These are phyloP conservation scores for Starmerella roubikii DNA, from an alignment of 805 yeast genomes.

Conservation along the genomic window DNA sequence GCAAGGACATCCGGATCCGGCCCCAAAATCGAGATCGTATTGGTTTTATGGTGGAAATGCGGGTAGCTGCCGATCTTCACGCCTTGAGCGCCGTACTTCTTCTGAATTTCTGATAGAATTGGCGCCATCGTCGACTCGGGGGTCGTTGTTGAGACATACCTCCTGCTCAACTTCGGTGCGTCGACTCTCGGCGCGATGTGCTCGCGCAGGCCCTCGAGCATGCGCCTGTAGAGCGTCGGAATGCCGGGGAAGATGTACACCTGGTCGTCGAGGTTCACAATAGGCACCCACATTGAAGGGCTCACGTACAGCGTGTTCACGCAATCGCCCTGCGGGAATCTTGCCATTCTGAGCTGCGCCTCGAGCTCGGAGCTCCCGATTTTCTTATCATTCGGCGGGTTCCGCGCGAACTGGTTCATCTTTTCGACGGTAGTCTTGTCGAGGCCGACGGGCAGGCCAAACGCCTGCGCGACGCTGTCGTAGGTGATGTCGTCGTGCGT, in stretches of 20 bases:
- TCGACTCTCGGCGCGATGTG: conserved; percentile 29
- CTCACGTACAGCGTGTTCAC: conserved; percentile 29
- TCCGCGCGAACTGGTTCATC: conserved; percentile 35
- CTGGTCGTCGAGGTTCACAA: conserved; percentile 50
- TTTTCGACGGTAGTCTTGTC: conserved; percentile 45
- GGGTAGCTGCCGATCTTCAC: conserved; percentile 80
- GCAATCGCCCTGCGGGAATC: conserved; percentile 41
- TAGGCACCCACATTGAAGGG: conserved; percentile 69
- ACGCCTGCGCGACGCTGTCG: conserved; percentile 56
- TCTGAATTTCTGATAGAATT: conserved; percentile 40
- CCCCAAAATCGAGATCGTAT: conserved; percentile 66
- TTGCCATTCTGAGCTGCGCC: conserved; percentile 71
- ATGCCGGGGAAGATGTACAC: conserved; percentile 74
- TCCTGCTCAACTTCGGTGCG: conserved; percentile 23
- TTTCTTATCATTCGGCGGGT: conserved; percentile 15
- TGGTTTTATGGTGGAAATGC: conserved; percentile 48
- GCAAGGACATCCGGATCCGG: conserved; percentile 32
- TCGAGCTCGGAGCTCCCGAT: conserved; percentile 31
- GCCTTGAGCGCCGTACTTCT: conserved; percentile 26
- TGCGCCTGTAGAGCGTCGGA: conserved; percentile 52
- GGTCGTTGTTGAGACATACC: conserved; percentile 47
- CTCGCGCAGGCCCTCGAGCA: conserved; percentile 37
- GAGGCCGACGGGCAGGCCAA: conserved; percentile 34
- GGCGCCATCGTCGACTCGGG: conserved; percentile 62
- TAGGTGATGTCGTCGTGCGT: conserved; percentile 88